Conservation (phyloP, 2,329 filamentous ascomycete species). For the Byssochlamys sp. region DNA sequence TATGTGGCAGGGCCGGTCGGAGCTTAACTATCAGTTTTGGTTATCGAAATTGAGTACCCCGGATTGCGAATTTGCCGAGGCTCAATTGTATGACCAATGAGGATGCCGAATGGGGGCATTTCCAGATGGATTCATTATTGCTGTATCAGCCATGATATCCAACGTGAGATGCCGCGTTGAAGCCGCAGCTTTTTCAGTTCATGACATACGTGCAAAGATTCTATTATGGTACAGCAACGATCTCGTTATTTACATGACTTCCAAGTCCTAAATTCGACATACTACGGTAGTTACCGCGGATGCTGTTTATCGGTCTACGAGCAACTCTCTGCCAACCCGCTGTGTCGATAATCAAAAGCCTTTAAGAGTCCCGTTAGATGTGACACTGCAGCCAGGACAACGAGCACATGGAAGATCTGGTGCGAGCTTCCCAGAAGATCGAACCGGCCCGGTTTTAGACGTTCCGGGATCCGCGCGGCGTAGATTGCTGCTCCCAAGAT, state of each 20-base stretch:
- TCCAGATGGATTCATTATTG: background rate
- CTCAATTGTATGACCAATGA: background rate
- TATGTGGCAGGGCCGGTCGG: too few relatives aligned
- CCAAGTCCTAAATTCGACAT: background rate
- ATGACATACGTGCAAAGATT: background rate
- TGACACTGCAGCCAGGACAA: conserved; percentile 68
- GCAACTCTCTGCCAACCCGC: conserved; percentile 46
- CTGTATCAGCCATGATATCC: background rate
- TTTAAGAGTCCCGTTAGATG: conserved; percentile 73
- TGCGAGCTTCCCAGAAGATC: conserved; percentile 91
- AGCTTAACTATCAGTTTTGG: background rate
- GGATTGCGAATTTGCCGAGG: background rate
- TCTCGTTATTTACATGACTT: background rate
- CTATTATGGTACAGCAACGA: background rate
- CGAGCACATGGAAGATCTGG: conserved; percentile 88
- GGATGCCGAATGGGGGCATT: background rate
- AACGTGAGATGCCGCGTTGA: background rate
- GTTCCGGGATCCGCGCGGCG: conserved; percentile 74
- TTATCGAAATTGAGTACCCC: background rate
- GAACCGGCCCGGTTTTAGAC: conserved; percentile 64
- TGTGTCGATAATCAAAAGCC: conserved; percentile 80
- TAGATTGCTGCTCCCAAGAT: conserved; percentile 79
- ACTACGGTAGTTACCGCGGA: background rate
- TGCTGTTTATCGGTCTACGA: conserved; percentile 8
- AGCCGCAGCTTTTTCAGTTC: background rate